Conservation (phyloP, 2,329 filamentous ascomycete species). For the Aspergillus ochraceus region DNA sequence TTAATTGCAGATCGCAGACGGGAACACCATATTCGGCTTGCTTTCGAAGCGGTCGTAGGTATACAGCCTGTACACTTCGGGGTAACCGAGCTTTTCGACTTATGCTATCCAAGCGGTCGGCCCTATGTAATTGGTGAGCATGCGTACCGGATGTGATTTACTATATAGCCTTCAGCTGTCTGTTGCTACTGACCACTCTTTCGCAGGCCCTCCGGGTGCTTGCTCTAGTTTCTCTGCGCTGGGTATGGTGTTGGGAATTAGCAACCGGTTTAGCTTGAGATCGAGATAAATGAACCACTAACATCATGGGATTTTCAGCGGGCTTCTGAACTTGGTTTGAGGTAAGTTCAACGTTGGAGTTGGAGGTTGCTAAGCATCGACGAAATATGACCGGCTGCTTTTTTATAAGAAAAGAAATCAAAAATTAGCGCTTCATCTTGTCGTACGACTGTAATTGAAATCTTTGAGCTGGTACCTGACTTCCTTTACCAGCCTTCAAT, state of each 20-base stretch:
- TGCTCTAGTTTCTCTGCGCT: not conserved
- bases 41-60: slow-evolving; percentile 79
- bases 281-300: not conserved
- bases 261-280: not conserved
- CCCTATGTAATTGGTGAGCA: slow-evolving; percentile 25
- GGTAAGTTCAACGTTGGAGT: not conserved
- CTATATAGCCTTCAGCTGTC: not conserved
- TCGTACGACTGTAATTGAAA: not conserved
- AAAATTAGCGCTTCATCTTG: not conserved
- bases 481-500: not conserved
- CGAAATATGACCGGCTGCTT: not conserved
- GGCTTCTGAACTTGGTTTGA: not conserved
- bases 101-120: slow-evolving; percentile 36
- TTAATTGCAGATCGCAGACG: slow-evolving; percentile 85
- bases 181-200: slow-evolving; percentile 9
- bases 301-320: not conserved
- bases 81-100: slow-evolving; percentile 60
- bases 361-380: not conserved
- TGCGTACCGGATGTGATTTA: not conserved
- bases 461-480: not conserved
- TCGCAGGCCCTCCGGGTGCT: not conserved
- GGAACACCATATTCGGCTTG: slow-evolving; percentile 74
- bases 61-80: slow-evolving; percentile 78
- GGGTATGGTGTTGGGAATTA: not conserved
- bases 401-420: not conserved